phyloP scores from a whole-genome alignment of 169 alveolate genomes.

The Eimeria nieschulzi region DNA sequence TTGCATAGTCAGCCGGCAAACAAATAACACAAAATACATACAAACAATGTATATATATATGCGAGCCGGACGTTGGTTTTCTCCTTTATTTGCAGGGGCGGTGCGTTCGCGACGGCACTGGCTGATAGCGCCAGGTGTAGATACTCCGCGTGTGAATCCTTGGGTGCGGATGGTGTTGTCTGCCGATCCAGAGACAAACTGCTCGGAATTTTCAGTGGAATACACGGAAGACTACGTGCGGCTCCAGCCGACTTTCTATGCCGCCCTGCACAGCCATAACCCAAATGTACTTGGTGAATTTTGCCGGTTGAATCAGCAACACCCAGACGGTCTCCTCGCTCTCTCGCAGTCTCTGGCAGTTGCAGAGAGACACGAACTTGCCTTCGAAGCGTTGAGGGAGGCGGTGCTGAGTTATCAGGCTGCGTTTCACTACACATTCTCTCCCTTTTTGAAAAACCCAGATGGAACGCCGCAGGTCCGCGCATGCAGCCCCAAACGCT shows the following conservation, averaged over 20 bases:
- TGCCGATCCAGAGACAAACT: neutral
- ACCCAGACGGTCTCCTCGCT: constrained; percentile 38
- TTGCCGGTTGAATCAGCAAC: constrained; percentile 1
- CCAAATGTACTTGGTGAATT: constrained; percentile 5
- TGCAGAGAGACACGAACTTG: constrained; percentile 1
- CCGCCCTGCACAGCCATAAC: neutral
- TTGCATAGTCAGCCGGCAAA: no score
- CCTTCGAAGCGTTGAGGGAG: neutral
- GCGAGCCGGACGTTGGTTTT: no score
- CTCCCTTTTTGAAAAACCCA: constrained; percentile 24
- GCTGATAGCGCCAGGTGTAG: neutral
- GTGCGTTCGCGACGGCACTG: constrained; percentile 23
- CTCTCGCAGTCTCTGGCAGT: neutral
- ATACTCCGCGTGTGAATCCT: neutral
- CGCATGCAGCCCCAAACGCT: neutral
- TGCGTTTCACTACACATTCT: constrained; percentile 28
- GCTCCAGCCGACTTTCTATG: neutral
- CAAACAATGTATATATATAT: no score
- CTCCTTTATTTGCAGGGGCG: neutral
- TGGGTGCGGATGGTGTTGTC: constrained; percentile 1
- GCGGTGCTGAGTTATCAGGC: constrained; percentile 24
- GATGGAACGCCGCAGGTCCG: constrained; percentile 49
- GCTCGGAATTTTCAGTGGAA: constrained; percentile 27
- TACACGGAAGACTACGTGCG: constrained; percentile 36
- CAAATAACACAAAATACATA: neutral